Base-by-base conservation (phyloP, 2,329 filamentous ascomycete species). In the Davidsoniella eucalypti region DNA sequence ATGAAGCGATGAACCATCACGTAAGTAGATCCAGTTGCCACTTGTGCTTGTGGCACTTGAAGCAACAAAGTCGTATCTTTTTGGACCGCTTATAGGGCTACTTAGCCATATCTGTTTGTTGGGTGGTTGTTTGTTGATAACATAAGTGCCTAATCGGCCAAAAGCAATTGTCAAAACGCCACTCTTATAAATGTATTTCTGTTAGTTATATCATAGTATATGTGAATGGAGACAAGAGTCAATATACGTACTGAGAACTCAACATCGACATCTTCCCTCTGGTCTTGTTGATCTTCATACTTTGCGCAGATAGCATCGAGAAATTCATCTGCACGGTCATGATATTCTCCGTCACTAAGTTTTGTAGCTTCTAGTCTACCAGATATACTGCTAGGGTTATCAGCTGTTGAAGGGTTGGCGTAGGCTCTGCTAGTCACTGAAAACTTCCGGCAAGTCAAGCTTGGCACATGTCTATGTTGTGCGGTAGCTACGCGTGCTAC, bases 21-120 rank as follows among this genome's bases (percentile, higher is more conserved):
- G 73, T 52, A 86, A 65, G 62, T 95, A 96, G 44, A 96, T 73
- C 92, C 92, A 98, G 2, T 80, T 82, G 29, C 80, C 87, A 64
- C 79, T 66, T 70, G 87, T 83, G 29, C 75, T 71, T 58, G 92
- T 85, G 52, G 80, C 78, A 44, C 70, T 58, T 47, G 88, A 63
- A 16, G 40, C 43, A 50, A 94, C 83, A 76, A 85, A 98, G 65
- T 96, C 88, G 68, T 82, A 98, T 52, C 90, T 81, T 68, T 95
- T 95, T 12, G 92, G 92, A 0, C 92, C 92, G 5, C 85, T 88
- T 49, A 87, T 70, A 3, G 92, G 92, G 41, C 87, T 94, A 37
- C 86, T 92, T 43, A 96, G 78, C 92, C 92, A 98, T 61, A 98
- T 94, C 63, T 84, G 92, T 71, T 87, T 92, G 72, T 95, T 96